phyloP scores from a whole-genome alignment of 2,329 filamentous ascomycete genomes.

The Nannizziopsis barbatae region DNA sequence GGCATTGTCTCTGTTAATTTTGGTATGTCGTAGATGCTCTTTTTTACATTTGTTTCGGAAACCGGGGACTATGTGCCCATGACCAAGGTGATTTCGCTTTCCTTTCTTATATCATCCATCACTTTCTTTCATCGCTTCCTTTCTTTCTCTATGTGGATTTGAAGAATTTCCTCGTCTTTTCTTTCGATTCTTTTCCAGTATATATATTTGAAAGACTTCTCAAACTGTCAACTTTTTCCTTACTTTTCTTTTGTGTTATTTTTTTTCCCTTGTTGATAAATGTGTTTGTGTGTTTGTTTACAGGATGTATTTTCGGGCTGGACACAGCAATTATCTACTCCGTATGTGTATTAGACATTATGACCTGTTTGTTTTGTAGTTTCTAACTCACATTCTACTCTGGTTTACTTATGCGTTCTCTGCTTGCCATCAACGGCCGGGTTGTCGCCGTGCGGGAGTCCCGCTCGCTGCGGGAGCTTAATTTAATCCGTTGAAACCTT shows the following conservation, averaged over 20 bases:
- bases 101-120: background rate
- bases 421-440: background rate
- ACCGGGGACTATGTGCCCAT: background rate
- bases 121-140: background rate
- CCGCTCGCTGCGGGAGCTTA: background rate
- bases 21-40: background rate
- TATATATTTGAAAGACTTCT: background rate
- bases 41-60: background rate
- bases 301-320: no score
- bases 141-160: background rate
- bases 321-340: no score
- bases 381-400: background rate
- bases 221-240: background rate
- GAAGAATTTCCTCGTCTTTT: background rate
- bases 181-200: background rate
- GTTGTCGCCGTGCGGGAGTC: background rate
- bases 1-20: background rate
- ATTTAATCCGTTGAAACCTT: background rate
- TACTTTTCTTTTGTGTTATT: background rate
- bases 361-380: no score
- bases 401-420: background rate
- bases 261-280: background rate
- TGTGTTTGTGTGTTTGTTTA: background rate
- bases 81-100: background rate
- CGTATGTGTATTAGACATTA: no score